Evolutionary conservation across 331 rosid species (phyloP).

Genomic region (Quercus tomentella): DNA sequence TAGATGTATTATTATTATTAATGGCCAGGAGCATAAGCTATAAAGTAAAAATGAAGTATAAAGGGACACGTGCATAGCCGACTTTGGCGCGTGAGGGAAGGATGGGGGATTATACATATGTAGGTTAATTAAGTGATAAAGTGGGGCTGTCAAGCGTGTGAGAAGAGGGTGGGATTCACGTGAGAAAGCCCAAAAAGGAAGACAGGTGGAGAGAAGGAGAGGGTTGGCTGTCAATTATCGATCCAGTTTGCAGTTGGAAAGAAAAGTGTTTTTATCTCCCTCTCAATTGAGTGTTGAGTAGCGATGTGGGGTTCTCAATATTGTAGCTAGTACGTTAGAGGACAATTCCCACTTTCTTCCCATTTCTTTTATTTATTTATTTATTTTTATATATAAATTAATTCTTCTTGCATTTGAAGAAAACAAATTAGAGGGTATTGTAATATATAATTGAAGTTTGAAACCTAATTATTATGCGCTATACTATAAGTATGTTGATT

Average conservation of each 20-base stretch:
- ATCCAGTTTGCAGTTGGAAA: constrained; percentile 53
- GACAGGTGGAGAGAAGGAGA: constrained; percentile 29
- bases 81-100: constrained; percentile 52
- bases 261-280: constrained; percentile 26
- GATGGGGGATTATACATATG: constrained; percentile 25
- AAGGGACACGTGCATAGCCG: constrained; percentile 48
- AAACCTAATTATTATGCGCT: background rate
- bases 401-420: constrained; percentile 37
- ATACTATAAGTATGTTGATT: background rate
- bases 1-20: too few relatives aligned
- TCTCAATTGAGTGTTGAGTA: constrained; percentile 23
- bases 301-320: constrained; percentile 14
- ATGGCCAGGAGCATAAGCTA: too few relatives aligned
- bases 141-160: constrained; percentile 49
- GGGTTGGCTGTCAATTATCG: constrained; percentile 60
- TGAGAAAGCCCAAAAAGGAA: constrained; percentile 57
- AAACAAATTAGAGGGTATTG: constrained; percentile 8
- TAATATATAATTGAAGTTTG: background rate
- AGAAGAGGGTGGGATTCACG: constrained; percentile 64
- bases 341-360: constrained; percentile 19
- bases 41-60: background rate
- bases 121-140: constrained; percentile 28
- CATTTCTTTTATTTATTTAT: background rate
- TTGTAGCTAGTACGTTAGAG: constrained; percentile 11
- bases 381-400: background rate